Conservation (phyloP, 1,139 yeast species). For the Meyerozyma sp. region DNA sequence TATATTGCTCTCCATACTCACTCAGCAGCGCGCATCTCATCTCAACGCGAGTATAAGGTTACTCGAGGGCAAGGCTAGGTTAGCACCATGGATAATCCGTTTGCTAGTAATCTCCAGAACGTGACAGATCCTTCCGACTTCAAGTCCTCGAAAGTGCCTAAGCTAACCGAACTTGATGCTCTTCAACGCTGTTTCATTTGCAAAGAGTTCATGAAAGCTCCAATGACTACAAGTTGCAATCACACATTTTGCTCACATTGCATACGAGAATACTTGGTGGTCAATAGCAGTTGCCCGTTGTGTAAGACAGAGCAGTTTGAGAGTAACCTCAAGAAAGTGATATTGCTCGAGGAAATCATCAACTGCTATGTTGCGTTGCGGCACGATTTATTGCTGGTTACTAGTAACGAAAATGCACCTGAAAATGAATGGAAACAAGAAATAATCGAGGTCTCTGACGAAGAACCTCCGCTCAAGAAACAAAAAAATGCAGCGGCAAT, state of each 20-base stretch:
- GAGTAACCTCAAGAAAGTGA: conserved; percentile 62
- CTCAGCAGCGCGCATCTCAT: not conserved
- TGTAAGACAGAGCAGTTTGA: conserved; percentile 73
- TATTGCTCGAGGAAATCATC: conserved; percentile 69
- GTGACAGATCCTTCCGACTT: conserved; percentile 74
- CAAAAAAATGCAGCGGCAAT: conserved; percentile 6
- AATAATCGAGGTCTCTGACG: conserved; percentile 17
- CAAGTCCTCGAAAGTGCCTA: conserved; percentile 48
- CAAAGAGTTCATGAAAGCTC: conserved; percentile 76
- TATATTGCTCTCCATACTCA: not conserved
- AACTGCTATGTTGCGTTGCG: conserved; percentile 48
- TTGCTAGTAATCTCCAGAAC: conserved; percentile 12
- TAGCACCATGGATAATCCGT: conserved; percentile 8
- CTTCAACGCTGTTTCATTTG: conserved; percentile 86
- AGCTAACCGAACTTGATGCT: conserved; percentile 58
- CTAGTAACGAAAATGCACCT: conserved; percentile 9
- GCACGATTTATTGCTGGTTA: conserved; percentile 22
- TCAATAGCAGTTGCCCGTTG: conserved; percentile 66
- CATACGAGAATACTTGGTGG: conserved; percentile 64
- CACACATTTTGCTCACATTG: conserved; percentile 92
- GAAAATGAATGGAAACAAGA: conserved; percentile 6
- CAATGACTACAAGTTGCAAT: conserved; percentile 80
- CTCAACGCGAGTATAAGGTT: not conserved
- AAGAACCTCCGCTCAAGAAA: conserved; percentile 5
- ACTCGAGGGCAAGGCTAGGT: not conserved